These are phyloP conservation scores for Lunasporangiospora selenospora DNA, from an alignment of 192 early-diverging fungal genomes.

Conservation along the genomic window DNA sequence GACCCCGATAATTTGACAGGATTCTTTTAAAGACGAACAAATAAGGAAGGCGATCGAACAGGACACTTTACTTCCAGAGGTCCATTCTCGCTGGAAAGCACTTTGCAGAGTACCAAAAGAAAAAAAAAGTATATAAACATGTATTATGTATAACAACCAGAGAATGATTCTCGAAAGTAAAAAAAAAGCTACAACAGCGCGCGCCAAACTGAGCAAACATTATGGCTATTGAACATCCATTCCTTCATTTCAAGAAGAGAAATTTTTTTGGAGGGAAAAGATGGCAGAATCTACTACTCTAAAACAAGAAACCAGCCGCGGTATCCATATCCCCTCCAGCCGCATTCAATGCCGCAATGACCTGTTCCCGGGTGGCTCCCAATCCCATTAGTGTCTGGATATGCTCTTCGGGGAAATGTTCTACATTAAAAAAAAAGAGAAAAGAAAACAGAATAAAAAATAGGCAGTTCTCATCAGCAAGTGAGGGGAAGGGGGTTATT, in stretches of 20 bases:
- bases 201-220: no score
- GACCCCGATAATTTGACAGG: no score
- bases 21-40: no score
- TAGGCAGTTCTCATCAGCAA: slow-evolving; percentile 3
- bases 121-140: background rate
- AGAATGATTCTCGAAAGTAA: no score
- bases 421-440: background rate
- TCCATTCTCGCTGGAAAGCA: no score
- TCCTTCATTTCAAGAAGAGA: background rate
- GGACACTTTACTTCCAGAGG: no score
- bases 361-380: slow-evolving; percentile 81
- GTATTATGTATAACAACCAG: slow-evolving; percentile 3
- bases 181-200: no score
- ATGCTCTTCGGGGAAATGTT: slow-evolving; percentile 64
- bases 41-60: no score
- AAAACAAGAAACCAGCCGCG: slow-evolving; percentile 88
- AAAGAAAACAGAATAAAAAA: background rate
- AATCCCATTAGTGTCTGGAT: slow-evolving; percentile 79
- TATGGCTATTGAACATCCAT: no score
- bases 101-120: background rate
- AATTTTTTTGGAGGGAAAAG: background rate
- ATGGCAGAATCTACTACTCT: slow-evolving; percentile 17
- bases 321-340: slow-evolving; percentile 86
- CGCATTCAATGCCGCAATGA: slow-evolving; percentile 78
- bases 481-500: background rate